Base-by-base conservation (phyloP, 805 yeast species). In the Nakazawaea ambrosiae region DNA sequence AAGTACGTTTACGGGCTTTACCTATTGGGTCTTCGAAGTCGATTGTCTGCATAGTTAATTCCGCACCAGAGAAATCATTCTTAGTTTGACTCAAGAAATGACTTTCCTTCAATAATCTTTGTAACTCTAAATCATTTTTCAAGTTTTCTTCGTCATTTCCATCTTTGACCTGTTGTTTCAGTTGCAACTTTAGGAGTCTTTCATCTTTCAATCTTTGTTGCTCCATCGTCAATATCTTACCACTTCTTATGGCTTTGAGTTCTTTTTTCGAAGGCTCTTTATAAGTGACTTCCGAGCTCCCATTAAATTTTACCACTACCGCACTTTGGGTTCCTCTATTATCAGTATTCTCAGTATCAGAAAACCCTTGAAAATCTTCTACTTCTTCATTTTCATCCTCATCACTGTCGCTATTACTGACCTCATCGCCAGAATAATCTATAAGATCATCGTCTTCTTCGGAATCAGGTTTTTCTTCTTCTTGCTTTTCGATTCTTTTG, bases 111-210 rank as follows among this genome's bases (percentile, higher is more conserved):
- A 84, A 53, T 30, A 84, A 68, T 41, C 88, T 60, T 52, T 83
- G 89, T 33, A 84, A 60, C 47, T 78, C 83, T n/a, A 81, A 50
- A 54, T 82, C 92, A 46, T 81, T 80, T 42, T 78, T 71, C 44
- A 81, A 48, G 48, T 82, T 75, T 20, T 79, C 75, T 25, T 58
- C 62, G 22, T 70, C 72, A 18, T 60, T 66, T 18, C 51, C 52
- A 7, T 47, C 53, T 26, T 61, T 57, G 3, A 57, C 52, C 12
- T 54, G 57, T n/a, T n/a, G n/a, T 18, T 20, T 32, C 39, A 24
- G 43, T 16, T 15, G 37, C 33, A 5, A 23, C 37, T 10, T 44
- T 50, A 20, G 46, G 45, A 40, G 46, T 50, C 5, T 65, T 63
- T 3, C 66, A 63, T 17, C 44, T 46, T 15, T 46, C 28, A 26